Conservation (phyloP, 805 yeast species). For the Diddensiella caesifluorescens region DNA sequence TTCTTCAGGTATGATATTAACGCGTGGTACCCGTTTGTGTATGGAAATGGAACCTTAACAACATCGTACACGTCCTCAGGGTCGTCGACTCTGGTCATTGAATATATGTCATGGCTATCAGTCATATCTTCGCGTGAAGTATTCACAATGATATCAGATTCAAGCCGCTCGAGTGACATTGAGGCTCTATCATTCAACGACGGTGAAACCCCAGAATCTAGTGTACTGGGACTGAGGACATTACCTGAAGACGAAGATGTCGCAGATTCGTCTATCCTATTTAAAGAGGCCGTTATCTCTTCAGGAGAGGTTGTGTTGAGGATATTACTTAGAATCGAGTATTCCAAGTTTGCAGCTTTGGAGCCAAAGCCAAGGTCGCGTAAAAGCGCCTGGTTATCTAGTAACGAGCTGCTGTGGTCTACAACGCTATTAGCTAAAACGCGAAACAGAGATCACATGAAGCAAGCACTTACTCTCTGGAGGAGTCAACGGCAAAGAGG, state of each 20-base stretch:
- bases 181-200: background rate
- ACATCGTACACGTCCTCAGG: constrained; percentile 53
- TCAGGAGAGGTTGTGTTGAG: constrained; percentile 17
- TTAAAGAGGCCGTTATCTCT: background rate
- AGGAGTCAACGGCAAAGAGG: constrained; percentile 16
- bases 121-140: background rate
- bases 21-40: constrained; percentile 59
- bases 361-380: constrained; percentile 30
- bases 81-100: too few relatives aligned
- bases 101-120: too few relatives aligned
- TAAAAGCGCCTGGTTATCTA: background rate
- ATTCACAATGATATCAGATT: background rate
- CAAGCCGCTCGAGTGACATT: background rate
- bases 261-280: background rate
- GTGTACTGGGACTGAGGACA: constrained; percentile 2
- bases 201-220: background rate
- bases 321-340: constrained; percentile 33
- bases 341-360: constrained; percentile 34
- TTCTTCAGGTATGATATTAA: constrained; percentile 49
- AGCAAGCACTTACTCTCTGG: constrained; percentile 15
- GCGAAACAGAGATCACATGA: too few relatives aligned
- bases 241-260: background rate
- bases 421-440: too few relatives aligned
- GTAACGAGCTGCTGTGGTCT: too few relatives aligned
- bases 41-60: constrained; percentile 56